Conservation (phyloP, 2,329 filamentous ascomycete genomes). For the Fusarium sp. region DNA sequence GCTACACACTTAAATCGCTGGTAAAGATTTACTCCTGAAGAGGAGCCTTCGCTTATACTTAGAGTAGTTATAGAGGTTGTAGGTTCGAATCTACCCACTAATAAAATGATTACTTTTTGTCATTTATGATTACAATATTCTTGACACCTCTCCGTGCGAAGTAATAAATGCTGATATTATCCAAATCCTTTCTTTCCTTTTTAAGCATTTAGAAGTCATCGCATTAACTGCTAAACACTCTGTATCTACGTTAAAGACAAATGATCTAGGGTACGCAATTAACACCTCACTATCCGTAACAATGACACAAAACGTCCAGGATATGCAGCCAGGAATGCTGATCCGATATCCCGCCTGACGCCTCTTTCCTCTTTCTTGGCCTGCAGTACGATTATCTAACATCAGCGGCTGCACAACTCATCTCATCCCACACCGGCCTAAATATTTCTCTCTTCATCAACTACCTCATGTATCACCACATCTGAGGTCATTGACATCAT, state of each 20-base stretch:
- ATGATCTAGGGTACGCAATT: constrained; percentile 23
- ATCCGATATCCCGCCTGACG: constrained; percentile 32
- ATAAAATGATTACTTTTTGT: too few species aligned
- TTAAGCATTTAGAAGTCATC: neutral
- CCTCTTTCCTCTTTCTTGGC: constrained; percentile 6
- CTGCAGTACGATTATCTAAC: constrained; percentile 32
- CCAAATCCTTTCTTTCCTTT: too few species aligned
- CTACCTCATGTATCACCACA: constrained; percentile 17
- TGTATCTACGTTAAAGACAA: neutral
- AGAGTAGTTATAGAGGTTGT: too few species aligned
- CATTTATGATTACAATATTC: accelerated
- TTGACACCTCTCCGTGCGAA: accelerated
- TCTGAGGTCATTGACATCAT: constrained; percentile 19
- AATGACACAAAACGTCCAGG: constrained; percentile 21
- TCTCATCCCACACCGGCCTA: neutral
- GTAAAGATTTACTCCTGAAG: too few species aligned
- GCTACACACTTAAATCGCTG: neutral
- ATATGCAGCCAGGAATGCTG: constrained; percentile 30
- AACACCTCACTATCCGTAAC: neutral
- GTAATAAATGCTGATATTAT: neutral
- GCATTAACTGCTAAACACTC: neutral
- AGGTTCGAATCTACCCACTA: neutral
- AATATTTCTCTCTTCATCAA: constrained; percentile 1
- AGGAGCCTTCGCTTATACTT: too few species aligned
- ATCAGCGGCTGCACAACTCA: constrained; percentile 1